Percentiles rank a stretch among this genome's conserved stretches.
Evolutionary conservation across 2,329 filamentous ascomycete genomes (phyloP).

Genomic region (Dothistroma septosporum): DNA sequence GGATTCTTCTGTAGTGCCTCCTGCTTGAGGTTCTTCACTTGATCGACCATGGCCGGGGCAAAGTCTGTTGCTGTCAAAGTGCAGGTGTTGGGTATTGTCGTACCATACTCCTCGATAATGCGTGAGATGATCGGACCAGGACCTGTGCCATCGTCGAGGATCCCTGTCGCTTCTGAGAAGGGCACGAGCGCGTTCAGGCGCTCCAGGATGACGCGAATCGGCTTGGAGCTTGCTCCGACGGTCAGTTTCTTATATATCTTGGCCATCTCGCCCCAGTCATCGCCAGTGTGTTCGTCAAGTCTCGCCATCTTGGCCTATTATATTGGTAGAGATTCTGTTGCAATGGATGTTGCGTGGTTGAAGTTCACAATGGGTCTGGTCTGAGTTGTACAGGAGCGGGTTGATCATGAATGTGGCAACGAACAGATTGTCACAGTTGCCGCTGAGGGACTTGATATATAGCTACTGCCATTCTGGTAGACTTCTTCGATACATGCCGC

Average conservation of each 20-base stretch:
- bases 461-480: not conserved
- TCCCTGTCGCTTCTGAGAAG: slow-evolving; percentile 28
- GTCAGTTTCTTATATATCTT: slow-evolving; percentile 23
- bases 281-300: slow-evolving; percentile 11
- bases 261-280: slow-evolving; percentile 25
- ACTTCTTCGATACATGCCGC: not conserved
- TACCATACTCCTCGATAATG: slow-evolving; percentile 25
- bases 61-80: slow-evolving; percentile 30
- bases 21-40: slow-evolving; percentile 17
- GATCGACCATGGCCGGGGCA: slow-evolving; percentile 30
- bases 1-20: slow-evolving; percentile 15
- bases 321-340: not conserved
- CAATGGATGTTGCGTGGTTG: not conserved
- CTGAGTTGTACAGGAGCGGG: not conserved
- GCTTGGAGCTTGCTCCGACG: slow-evolving; percentile 12
- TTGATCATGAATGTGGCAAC: not conserved
- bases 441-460: not conserved
- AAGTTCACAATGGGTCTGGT: not conserved
- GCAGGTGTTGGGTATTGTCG: slow-evolving; percentile 17
- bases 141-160: slow-evolving; percentile 34
- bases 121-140: slow-evolving; percentile 28
- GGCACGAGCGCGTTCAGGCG: slow-evolving; percentile 24
- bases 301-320: not conserved
- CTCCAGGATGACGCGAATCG: slow-evolving; percentile 26
- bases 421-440: not conserved